Evolutionary conservation across 2,329 filamentous ascomycete genomes (phyloP), one percentile per base, ranked within the genome.

Genomic region (Fusarium tuaranense): DNA sequence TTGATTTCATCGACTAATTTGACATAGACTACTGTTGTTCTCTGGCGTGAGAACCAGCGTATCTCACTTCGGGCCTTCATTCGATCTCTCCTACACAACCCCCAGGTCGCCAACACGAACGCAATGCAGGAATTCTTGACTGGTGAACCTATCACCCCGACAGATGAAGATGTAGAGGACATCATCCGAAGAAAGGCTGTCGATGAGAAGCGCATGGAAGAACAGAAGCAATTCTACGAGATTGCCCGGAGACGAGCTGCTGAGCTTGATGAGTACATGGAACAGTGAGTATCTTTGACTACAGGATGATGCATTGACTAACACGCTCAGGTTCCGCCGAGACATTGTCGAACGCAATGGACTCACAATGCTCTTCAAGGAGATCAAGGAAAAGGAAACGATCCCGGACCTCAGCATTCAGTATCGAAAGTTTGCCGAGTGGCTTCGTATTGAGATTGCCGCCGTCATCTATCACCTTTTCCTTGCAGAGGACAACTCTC

Each of bases 381-480:
- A 98, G 81, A 97, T 99, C 82, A 94, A 93, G 78, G 92, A 95
- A 66, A 98, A 98, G 85, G 88, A 94, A 69, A 95, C 90, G 5
- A 96, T 99, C 63, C 89, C 91, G 73, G 95, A 98, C 76, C 88
- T 99, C 63, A 97, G 94, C 80, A 92, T 97, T 13, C 95, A 98
- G 82, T 98, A 98, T 82, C 94, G 97, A 80, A 99, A 98, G 82
- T 98, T 99, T 81, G 96, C 96, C 20, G 97, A 99, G 83, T 99
- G 97, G 97, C 87, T 98, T 61, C 92, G 97, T 44, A 99, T 99
- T 79, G 97, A 99, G 84, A 92, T 99, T 59, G 97, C 97, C 27
- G 97, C 97, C 46, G 98, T 97, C 25, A 91, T 98, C 69, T 99
- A 99, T 81, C 97, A 99, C 82, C 87, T 99, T 38, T 99, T 99